Percentiles rank a stretch among this genome's conserved stretches.
Conservation (phyloP, 768 basidiomycete genomes). For the Suillus brevipes region DNA sequence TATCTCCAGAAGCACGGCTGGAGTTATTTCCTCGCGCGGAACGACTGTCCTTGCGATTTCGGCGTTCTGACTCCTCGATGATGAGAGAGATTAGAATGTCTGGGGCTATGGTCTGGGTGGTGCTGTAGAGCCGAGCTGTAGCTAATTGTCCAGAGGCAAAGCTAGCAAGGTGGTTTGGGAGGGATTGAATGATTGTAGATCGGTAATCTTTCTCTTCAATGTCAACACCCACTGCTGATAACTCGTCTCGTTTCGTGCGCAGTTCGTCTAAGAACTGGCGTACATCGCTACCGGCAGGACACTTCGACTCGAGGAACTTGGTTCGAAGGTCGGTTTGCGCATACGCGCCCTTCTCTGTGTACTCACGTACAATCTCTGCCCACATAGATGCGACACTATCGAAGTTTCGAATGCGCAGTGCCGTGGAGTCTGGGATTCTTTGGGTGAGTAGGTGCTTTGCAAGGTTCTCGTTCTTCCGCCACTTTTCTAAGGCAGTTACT, state of each 20-base stretch:
- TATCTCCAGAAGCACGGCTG: too few species aligned
- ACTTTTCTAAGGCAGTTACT: too few species aligned
- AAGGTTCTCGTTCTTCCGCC: neutral
- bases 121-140: neutral
- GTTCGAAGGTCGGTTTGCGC: neutral
- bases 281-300: neutral
- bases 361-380: neutral
- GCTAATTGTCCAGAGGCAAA: neutral
- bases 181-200: neutral
- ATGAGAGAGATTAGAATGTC: neutral
- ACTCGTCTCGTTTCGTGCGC: neutral
- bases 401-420: neutral
- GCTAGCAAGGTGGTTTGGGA: neutral
- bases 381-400: neutral
- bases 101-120: neutral
- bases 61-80: too few species aligned
- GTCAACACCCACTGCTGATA: neutral
- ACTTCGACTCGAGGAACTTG: neutral
- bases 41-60: too few species aligned
- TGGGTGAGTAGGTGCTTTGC: neutral
- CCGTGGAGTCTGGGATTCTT: neutral
- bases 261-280: neutral
- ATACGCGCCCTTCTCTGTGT: conserved; percentile 1
- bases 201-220: neutral
- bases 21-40: too few species aligned